Evolutionary conservation across 306 rosid genomes (phyloP), one percentile per base, ranked within the genome.

Genomic region (Corylus americana): DNA sequence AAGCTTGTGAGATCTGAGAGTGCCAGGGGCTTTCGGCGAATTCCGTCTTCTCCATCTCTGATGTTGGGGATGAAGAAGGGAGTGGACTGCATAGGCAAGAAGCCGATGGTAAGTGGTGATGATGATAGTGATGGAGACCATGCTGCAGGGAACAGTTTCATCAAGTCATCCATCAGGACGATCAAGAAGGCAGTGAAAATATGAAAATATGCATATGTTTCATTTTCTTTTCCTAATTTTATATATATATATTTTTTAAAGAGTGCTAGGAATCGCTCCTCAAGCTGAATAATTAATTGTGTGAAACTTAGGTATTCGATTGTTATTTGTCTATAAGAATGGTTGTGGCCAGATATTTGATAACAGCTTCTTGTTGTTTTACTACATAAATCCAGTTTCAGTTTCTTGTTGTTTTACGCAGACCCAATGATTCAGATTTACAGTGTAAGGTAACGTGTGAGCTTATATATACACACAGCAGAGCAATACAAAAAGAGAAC

Each of bases 1-100:
- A 79, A 61, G 75, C 88, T 88, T 44, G 74, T 54, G 17, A 91
- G 99, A 84, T 90, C 93, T 37, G 97, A 94, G 85, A 96, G 97
- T 86, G 89, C 88, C 27, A 89, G 87, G 81, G 58, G 73, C 68
- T 86, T 96, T 71, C 90, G 90, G 83, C 63, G 98, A 84, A 86
- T 90, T 70, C 98, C 99, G 64, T 93, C 98, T 57, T 90, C 99
- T 77, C 99, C 98, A n/a, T 86, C 97, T 35, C 82, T 93, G 85
- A 87, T 93, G 59, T 59, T 85, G 76, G 96, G 96, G 59, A 86
- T 92, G 88, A 92, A 79, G 67, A 91, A 91, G 79, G 93, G 96
- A 55, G 88, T 88, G 35, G 97, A 91, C 81, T 79, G 85, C 90
- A 87, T 91, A 39, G 70, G 91, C 79, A 93, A 91, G 92, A 93